Evolutionary conservation across 2,329 filamentous ascomycete genomes (phyloP).

Genomic region (Talaromyces piceae): DNA sequence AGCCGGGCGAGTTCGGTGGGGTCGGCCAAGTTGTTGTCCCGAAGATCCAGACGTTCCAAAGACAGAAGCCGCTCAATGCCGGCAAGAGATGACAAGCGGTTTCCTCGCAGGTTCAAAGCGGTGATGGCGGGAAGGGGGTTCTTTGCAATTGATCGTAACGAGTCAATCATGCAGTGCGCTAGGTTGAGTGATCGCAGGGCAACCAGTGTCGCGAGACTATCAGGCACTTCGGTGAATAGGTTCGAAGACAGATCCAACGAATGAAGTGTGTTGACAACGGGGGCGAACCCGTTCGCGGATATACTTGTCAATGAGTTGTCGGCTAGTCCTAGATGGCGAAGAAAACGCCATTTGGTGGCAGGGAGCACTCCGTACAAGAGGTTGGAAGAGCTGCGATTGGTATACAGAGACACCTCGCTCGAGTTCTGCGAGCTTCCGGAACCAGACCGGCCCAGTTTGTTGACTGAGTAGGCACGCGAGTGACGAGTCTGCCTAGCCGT

Average conservation of each 20-base stretch:
- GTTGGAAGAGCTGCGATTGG: conserved; percentile 66
- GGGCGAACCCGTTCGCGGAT: conserved; percentile 64
- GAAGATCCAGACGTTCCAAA: conserved; percentile 79
- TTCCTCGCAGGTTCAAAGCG: conserved; percentile 82
- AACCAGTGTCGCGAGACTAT: conserved; percentile 77
- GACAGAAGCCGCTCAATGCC: conserved; percentile 85
- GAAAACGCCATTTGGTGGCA: conserved; percentile 85
- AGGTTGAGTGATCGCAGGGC: conserved; percentile 88
- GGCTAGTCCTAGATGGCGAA: conserved; percentile 82
- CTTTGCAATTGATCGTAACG: conserved; percentile 75
- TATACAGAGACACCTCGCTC: conserved; percentile 48
- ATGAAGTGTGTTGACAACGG: conserved; percentile 78
- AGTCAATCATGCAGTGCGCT: conserved; percentile 96
- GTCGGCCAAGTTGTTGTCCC: conserved; percentile 86
- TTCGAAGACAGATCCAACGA: conserved; percentile 91
- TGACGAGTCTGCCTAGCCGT: conserved; percentile 61
- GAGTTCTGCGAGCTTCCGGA: conserved; percentile 85
- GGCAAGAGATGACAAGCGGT: conserved; percentile 77
- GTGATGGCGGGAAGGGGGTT: conserved; percentile 86
- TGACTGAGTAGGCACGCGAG: conserved; percentile 55
- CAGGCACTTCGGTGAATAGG: conserved; percentile 87
- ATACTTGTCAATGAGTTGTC: conserved; percentile 86
- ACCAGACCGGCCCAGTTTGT: conserved; percentile 72
- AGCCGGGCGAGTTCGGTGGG: conserved; percentile 83
- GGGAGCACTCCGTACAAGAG: conserved; percentile 67